Conservation (phyloP, 2,329 filamentous ascomycete species). For the Dactylonectria estremocensis region DNA sequence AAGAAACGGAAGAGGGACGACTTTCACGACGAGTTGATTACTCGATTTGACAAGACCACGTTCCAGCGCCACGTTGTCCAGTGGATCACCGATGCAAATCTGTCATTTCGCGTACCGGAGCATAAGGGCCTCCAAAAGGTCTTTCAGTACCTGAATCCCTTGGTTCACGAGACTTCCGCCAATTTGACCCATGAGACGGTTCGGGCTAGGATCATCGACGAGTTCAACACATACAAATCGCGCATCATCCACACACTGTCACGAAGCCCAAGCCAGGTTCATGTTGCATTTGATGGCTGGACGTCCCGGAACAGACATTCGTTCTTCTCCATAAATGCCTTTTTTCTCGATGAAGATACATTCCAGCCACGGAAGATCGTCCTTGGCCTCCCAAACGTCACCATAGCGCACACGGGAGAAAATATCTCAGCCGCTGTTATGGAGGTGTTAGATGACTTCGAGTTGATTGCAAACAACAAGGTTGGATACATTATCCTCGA, state of each 20-base stretch:
- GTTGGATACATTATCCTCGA: not conserved
- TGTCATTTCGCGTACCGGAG: not conserved
- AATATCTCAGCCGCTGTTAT: not conserved
- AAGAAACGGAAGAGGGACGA: constrained; percentile 4
- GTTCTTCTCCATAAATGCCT: constrained; percentile 6
- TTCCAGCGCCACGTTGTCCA: not conserved
- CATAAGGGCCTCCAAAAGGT: constrained; percentile 3
- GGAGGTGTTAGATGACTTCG: not conserved
- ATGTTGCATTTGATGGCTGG: not conserved
- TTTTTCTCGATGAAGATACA: constrained; percentile 1
- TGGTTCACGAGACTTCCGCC: constrained; percentile 3
- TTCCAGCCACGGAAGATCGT: constrained; percentile 8
- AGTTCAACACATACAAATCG: not conserved
- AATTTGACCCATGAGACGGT: not conserved
- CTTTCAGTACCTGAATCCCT: constrained; percentile 3
- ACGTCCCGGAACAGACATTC: constrained; percentile 8
- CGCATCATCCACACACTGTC: not conserved
- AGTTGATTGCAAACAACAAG: not conserved
- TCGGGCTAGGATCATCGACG: not conserved
- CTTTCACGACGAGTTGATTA: constrained; percentile 2
- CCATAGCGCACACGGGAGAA: constrained; percentile 3
- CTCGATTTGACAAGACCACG: not conserved
- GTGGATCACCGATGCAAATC: constrained; percentile 4
- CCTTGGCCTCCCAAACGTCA: not conserved
- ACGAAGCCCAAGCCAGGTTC: constrained; percentile 11